Percentiles rank a stretch among this genome's conserved stretches.
Evolutionary conservation across 345 rosid species (phyloP).

Genomic region (Ceriops decandra): DNA sequence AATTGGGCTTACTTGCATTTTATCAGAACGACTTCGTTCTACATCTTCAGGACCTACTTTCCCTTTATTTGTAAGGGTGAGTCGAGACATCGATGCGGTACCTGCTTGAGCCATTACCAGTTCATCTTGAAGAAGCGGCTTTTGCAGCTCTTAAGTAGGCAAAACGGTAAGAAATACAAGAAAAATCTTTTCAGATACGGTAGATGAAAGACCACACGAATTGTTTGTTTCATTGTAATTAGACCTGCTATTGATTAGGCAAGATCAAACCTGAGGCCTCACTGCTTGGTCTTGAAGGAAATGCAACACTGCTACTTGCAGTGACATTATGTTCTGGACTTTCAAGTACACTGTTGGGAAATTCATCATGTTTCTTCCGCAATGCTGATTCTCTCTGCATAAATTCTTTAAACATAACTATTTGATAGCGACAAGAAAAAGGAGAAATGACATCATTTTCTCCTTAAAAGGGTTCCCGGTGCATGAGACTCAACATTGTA

Average conservation of each 20-base stretch:
- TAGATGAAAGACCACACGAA: not conserved
- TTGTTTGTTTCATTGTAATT: not conserved
- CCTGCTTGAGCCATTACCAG: slow-evolving; percentile 14
- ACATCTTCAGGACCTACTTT: slow-evolving; percentile 21
- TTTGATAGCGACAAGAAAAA: not conserved
- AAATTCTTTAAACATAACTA: slow-evolving; percentile 18
- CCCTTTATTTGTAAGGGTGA: slow-evolving; percentile 16
- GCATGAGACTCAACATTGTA: no score
- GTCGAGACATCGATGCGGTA: not conserved
- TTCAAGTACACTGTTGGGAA: slow-evolving; percentile 22
- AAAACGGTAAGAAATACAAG: slow-evolving; percentile 32
- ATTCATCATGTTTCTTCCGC: slow-evolving; percentile 63
- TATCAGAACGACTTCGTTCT: slow-evolving; percentile 15
- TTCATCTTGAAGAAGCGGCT: slow-evolving; percentile 24
- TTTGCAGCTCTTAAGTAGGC: slow-evolving; percentile 37
- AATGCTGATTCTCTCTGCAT: slow-evolving; percentile 81
- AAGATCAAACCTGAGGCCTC: slow-evolving; percentile 56
- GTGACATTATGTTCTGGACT: slow-evolving; percentile 28
- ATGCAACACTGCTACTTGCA: slow-evolving; percentile 16
- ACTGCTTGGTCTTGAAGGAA: slow-evolving; percentile 6
- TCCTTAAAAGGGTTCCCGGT: no score
- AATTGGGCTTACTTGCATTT: slow-evolving; percentile 38
- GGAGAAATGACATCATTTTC: not conserved
- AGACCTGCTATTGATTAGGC: slow-evolving; percentile 8
- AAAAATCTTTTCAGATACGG: slow-evolving; percentile 12